Base-by-base conservation (phyloP, 331 rosid species). In the Acacia concinna region DNA sequence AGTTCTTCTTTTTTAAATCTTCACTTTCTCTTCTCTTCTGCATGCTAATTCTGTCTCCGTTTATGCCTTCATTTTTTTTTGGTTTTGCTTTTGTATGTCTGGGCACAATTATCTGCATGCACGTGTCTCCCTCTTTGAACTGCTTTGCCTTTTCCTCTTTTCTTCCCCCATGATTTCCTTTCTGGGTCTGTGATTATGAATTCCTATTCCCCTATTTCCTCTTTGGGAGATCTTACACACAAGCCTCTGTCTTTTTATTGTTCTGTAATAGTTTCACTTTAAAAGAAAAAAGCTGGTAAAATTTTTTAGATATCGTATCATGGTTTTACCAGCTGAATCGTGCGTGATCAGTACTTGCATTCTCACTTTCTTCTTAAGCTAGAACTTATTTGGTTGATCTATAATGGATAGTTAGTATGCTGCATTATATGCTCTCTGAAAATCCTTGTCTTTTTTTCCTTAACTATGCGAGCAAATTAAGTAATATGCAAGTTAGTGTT, bases 91-190 rank as follows among this genome's bases (percentile, higher is more conserved):
- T 35, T 11, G 25, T 83, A 8, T 51, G 47, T 72, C 69, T 78
- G 25, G 18, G 77, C 51, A 62, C 44, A 43, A 72, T 54, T 82
- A 32, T 78, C 52, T 85, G 90, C 94, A 89, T 93, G 90, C 97
- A 88, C 80, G 81, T 43, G 88, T 72, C 65, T 79, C 69, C 6
- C 63, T n/a, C 83, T 79, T 77, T 69, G 6, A 20, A 51, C 31
- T 65, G 23, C 30, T 80, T 77, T 54, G 34, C 68, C 74, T 59
- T 59, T 59, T 4, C 65, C 25, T 67, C 15, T 56, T 56, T 9
- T 23, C 40, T 65, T 65, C 15, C 17, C 4, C 6, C 28, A 18
- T 15, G 23, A n/a, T 63, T 74, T 54, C 56, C 62, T 78, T 72
- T 75, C 76, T 75, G 28, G 65, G 57, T 71, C 85, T 75, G 47